Percentiles rank a stretch among this genome's conserved stretches.
Conservation (phyloP, 2,329 filamentous ascomycete genomes). For the Colletotrichum spaethianum region DNA sequence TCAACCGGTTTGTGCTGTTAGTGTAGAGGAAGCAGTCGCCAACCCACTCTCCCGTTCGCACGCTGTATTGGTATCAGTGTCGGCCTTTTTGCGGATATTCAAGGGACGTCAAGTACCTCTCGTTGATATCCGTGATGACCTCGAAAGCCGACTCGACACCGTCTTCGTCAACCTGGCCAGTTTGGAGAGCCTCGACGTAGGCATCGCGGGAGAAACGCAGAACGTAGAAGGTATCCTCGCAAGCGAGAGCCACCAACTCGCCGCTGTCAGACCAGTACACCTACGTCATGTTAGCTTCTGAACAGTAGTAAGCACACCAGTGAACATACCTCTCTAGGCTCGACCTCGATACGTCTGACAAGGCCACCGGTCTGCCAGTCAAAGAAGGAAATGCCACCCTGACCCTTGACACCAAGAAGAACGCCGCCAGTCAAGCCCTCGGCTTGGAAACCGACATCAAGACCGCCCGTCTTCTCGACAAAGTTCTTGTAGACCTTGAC, state of each 20-base stretch:
- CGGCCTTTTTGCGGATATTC: not conserved
- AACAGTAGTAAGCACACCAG: no score
- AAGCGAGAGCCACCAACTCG: constrained; percentile 92
- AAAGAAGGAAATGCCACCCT: constrained; percentile 95
- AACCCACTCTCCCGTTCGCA: constrained; percentile 96
- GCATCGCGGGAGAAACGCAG: constrained; percentile 91
- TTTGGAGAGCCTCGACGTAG: constrained; percentile 86
- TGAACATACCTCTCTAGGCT: constrained; percentile 65
- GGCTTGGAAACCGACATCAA: constrained; percentile 96
- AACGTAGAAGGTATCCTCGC: constrained; percentile 96
- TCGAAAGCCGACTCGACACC: constrained; percentile 97
- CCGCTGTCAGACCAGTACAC: constrained; percentile 99
- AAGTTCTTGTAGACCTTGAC: constrained; percentile 99
- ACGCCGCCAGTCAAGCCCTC: constrained; percentile 92
- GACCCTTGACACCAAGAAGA: constrained; percentile 92
- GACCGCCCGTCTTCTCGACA: constrained; percentile 87
- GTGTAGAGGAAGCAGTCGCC: constrained; percentile 99
- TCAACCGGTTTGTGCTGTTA: constrained; percentile 94
- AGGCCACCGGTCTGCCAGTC: constrained; percentile 94
- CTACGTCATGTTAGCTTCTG: constrained; percentile 53
- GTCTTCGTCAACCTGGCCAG: constrained; percentile 87
- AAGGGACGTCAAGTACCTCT: constrained; percentile 71
- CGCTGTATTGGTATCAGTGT: constrained; percentile 63
- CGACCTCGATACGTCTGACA: constrained; percentile 91
- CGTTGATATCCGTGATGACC: constrained; percentile 94